phyloP scores from a whole-genome alignment of 306 rosid genomes.

The Herpetospermum pedunculosum region DNA sequence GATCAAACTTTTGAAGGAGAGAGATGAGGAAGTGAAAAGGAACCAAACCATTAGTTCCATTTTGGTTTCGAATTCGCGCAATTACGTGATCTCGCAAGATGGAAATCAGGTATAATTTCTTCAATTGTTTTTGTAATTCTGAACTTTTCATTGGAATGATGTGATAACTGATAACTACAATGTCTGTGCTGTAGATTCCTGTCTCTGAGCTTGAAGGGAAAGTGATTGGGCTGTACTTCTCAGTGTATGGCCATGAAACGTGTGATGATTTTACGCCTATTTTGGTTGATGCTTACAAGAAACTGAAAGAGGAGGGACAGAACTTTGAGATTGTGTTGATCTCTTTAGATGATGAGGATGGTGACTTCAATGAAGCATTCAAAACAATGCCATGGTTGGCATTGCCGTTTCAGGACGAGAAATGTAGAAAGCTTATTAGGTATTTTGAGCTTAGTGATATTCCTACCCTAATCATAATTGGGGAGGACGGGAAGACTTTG shows the following conservation, averaged over 20 bases:
- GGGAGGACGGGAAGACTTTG: slow-evolving; percentile 57
- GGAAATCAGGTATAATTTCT: slow-evolving; percentile 29
- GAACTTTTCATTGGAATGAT: background rate
- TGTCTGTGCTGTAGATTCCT: slow-evolving; percentile 19
- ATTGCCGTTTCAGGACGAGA: slow-evolving; percentile 49
- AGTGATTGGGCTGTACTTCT: slow-evolving; percentile 51
- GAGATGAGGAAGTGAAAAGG: slow-evolving; percentile 36
- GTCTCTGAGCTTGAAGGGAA: slow-evolving; percentile 64
- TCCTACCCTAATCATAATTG: slow-evolving; percentile 55
- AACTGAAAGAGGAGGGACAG: slow-evolving; percentile 43
- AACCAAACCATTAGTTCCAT: slow-evolving; percentile 41
- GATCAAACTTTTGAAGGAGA: slow-evolving; percentile 33
- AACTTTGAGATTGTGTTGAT: slow-evolving; percentile 52
- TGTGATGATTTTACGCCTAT: slow-evolving; percentile 27
- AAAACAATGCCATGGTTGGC: slow-evolving; percentile 47
- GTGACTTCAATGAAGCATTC: slow-evolving; percentile 25
- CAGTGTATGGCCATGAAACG: slow-evolving; percentile 3
- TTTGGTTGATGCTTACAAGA: slow-evolving; percentile 40
- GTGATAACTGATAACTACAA: background rate
- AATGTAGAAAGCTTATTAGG: slow-evolving; percentile 19
- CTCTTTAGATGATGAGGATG: slow-evolving; percentile 40
- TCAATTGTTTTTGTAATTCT: background rate
- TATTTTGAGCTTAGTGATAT: slow-evolving; percentile 43
- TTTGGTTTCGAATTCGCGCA: slow-evolving; percentile 35
- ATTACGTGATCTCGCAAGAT: slow-evolving; percentile 43